phyloP scores from a whole-genome alignment of 495 filamentous ascomycete genomes.

The Neurospora sp. region DNA sequence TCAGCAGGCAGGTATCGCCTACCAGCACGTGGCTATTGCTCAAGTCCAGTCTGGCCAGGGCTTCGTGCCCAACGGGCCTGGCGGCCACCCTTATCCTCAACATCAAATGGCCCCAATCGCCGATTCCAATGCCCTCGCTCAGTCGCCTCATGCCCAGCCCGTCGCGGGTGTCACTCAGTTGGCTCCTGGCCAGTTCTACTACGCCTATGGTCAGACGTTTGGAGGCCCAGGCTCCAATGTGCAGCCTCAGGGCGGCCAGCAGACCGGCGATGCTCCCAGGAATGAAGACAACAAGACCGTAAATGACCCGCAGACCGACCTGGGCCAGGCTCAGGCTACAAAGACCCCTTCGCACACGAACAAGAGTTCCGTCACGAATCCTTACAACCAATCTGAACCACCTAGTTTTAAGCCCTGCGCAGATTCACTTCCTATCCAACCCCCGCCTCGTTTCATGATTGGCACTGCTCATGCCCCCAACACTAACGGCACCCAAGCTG shows the following conservation, averaged over 20 bases:
- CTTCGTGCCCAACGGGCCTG: neutral
- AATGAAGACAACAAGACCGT: neutral
- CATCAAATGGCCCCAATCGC: neutral
- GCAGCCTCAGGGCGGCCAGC: neutral
- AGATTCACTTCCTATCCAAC: neutral
- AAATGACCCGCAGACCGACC: neutral
- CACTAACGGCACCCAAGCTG: neutral
- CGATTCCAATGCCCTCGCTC: neutral
- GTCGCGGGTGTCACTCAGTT: neutral
- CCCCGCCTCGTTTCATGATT: neutral
- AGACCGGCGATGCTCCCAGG: neutral
- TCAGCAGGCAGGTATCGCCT: neutral
- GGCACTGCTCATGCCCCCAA: neutral
- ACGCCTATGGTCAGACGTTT: neutral
- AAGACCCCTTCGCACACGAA: constrained; percentile 8
- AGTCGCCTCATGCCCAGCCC: neutral
- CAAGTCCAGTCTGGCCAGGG: neutral
- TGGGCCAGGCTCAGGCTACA: neutral
- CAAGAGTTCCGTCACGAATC: constrained; percentile 2
- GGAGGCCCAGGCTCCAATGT: neutral
- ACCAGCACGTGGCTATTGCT: neutral
- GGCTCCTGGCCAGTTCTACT: neutral
- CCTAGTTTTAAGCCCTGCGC: constrained; percentile 14
- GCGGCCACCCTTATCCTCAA: neutral
- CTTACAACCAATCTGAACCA: constrained; percentile 18